These are phyloP conservation scores for Saitozyma sp. DNA, from an alignment of 768 basidiomycete species.

Conservation along the genomic window DNA sequence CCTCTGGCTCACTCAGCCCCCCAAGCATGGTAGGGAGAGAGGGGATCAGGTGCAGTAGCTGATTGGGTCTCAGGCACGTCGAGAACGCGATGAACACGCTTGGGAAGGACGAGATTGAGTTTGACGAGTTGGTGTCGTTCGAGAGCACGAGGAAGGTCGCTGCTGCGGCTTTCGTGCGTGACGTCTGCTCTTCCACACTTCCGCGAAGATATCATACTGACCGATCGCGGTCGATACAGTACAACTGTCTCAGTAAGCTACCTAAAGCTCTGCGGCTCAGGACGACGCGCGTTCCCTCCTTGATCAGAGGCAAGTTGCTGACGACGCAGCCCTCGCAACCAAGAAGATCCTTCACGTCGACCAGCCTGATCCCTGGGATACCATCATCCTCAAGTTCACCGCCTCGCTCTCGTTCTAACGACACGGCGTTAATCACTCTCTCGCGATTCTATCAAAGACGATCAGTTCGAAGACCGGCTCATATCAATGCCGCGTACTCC, in stretches of 20 bases:
- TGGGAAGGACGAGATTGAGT: constrained; percentile 19
- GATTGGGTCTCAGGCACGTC: constrained; percentile 16
- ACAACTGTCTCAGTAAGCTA: constrained; percentile 42
- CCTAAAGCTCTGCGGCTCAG: no score
- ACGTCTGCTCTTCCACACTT: not conserved
- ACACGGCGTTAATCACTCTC: no score
- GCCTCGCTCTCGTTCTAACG: not conserved
- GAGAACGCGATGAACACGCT: constrained; percentile 24
- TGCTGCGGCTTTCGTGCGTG: constrained; percentile 40
- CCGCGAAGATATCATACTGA: no score
- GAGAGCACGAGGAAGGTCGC: constrained; percentile 29
- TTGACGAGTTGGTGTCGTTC: constrained; percentile 24
- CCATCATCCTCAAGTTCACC: constrained; percentile 11
- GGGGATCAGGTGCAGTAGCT: no score
- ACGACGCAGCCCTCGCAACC: constrained; percentile 35
- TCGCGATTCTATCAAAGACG: no score
- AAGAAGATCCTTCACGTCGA: constrained; percentile 35
- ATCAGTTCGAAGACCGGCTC: no score
- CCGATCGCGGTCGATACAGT: constrained; percentile 10
- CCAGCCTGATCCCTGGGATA: constrained; percentile 17
- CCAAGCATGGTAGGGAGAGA: not conserved
- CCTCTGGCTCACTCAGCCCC: no score
- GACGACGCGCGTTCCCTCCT: not conserved
- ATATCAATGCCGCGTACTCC: no score
- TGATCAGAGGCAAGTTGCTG: not conserved